Base-by-base conservation (phyloP, 2,329 filamentous ascomycete genomes). In the Lasiodiplodia theobromae region DNA sequence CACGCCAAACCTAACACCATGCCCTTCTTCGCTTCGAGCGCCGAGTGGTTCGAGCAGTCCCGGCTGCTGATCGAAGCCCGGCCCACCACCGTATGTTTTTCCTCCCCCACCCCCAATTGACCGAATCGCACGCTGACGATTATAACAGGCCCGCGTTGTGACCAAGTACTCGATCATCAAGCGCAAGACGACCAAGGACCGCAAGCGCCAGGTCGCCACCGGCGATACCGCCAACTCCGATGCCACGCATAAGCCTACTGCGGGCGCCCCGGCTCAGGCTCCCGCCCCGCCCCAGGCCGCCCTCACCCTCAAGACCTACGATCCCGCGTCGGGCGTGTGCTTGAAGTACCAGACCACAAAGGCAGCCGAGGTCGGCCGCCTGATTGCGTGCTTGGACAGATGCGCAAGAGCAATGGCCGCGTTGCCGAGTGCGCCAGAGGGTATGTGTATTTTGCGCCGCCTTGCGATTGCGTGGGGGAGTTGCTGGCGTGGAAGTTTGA, bases 321-420 rank as follows among this genome's bases (percentile, higher is more conserved):
- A 97, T 79, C 92, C 96, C 0, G 84, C 83, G 52, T 91, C 90
- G 67, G 96, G 96, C 75, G 90, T 91, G 69, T 91, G 91, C 70
- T 86, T 99, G 71, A 97, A 97, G 82, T 98, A 97, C 85, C 87
- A 88, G 77, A 99, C 96, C 44, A 91, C 91, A 77, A 97, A 97
- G 81, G 93, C 92, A 23, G 92, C 93, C 23, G 95, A 98, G 82
- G 94, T 99, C 11, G 91, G 91, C 28, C 86, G 96, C 34, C 82
- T 99, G 74, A 88, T 99, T 68, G 88, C 89, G 64, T 88, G 90
- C 53, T 80, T 99, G 71, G 94, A 93, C 0, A 86, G 88, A 68
- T 80, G 97, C 72, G 93, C 91, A n/a, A 86, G 89, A 67, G 82
- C 85, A 6, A 88, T 88, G 81, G 87, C 83, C 14, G 83, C 81